These are phyloP conservation scores for Colletotrichum trifolii DNA, from an alignment of 2,329 filamentous ascomycete genomes.

Conservation along the genomic window DNA sequence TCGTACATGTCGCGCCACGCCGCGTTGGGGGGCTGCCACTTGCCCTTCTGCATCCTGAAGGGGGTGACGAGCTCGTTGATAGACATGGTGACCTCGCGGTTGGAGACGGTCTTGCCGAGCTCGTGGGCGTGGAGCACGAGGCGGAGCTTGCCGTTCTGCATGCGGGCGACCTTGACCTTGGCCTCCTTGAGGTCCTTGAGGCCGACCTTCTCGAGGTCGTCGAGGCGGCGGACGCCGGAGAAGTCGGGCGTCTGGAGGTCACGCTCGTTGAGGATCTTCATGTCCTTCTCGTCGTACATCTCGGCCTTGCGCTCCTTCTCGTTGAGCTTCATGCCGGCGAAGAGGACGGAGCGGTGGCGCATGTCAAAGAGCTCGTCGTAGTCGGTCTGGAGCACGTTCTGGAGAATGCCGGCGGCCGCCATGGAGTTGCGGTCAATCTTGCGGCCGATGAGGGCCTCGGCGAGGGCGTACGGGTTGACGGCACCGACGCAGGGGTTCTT, in stretches of 20 bases:
- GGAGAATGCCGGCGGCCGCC: constrained; percentile 48
- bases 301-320: constrained; percentile 51
- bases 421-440: constrained; percentile 51
- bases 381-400: constrained; percentile 57
- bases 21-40: constrained; percentile 53
- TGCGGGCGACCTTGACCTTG: constrained; percentile 52
- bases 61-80: constrained; percentile 54
- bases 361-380: constrained; percentile 60
- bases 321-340: constrained; percentile 54
- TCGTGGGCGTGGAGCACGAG: constrained; percentile 50
- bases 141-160: constrained; percentile 58
- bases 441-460: constrained; percentile 55
- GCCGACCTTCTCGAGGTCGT: constrained; percentile 54
- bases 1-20: constrained; percentile 55
- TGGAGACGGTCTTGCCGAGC: constrained; percentile 50
- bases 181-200: constrained; percentile 50
- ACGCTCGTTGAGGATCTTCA: constrained; percentile 53
- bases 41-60: constrained; percentile 46
- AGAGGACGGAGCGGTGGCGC: constrained; percentile 55
- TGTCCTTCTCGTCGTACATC: constrained; percentile 50
- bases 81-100: constrained; percentile 51
- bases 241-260: constrained; percentile 57
- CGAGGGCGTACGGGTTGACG: constrained; percentile 57
- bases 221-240: constrained; percentile 49
- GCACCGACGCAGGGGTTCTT: constrained; percentile 52